These are phyloP conservation scores for Lachnellula hyalina DNA, from an alignment of 2,329 filamentous ascomycete species.

Conservation along the genomic window DNA sequence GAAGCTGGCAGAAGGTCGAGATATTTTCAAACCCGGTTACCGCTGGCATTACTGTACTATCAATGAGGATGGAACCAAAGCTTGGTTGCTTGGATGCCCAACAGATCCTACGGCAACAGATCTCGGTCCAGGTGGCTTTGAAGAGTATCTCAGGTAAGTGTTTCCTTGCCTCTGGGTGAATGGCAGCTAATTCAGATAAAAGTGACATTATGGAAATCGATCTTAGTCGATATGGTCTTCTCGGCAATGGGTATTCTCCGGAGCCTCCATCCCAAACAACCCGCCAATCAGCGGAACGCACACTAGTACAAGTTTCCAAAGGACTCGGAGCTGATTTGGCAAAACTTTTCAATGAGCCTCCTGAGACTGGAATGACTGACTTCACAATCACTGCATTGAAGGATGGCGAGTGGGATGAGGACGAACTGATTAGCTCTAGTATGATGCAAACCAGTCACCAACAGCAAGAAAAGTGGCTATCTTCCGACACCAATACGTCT, in stretches of 20 bases:
- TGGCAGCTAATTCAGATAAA: background rate
- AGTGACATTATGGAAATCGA: slow-evolving; percentile 86
- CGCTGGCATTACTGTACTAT: slow-evolving; percentile 98
- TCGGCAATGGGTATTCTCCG: slow-evolving; percentile 68
- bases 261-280: slow-evolving; percentile 47
- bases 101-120: slow-evolving; percentile 64
- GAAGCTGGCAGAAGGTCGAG: slow-evolving; percentile 86
- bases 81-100: slow-evolving; percentile 91
- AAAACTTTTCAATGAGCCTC: slow-evolving; percentile 78
- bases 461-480: slow-evolving; percentile 46
- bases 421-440: slow-evolving; percentile 48
- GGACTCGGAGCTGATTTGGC: slow-evolving; percentile 81
- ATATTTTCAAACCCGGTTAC: slow-evolving; percentile 88
- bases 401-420: slow-evolving; percentile 66
- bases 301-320: slow-evolving; percentile 51
- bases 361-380: slow-evolving; percentile 80
- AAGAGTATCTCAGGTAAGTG: slow-evolving; percentile 70
- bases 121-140: slow-evolving; percentile 64
- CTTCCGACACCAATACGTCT: slow-evolving; percentile 61
- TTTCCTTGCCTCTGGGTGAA: background rate
- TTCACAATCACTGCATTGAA: slow-evolving; percentile 85
- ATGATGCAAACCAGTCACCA: slow-evolving; percentile 42
- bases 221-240: slow-evolving; percentile 80
- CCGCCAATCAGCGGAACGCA: slow-evolving; percentile 40
- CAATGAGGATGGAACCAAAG: slow-evolving; percentile 91